phyloP scores from a whole-genome alignment of 495 filamentous ascomycete species.

The Penicilliopsis zonata region DNA sequence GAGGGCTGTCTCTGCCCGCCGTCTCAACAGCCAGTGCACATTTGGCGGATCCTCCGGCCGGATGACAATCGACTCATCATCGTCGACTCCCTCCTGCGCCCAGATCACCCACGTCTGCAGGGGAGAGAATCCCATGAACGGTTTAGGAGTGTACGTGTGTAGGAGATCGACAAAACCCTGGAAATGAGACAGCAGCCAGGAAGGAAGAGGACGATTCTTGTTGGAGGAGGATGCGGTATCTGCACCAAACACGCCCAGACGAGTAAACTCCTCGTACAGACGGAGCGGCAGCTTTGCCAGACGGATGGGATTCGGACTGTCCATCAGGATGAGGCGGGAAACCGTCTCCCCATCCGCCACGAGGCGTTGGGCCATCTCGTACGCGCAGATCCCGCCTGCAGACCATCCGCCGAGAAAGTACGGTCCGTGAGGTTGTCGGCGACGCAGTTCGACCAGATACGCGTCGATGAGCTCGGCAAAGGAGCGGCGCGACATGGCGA shows the following conservation, averaged over 20 bases:
- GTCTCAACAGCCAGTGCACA: too few relatives aligned
- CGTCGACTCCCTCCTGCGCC: background rate
- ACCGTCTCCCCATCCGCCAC: slow-evolving; percentile 15
- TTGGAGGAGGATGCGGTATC: background rate
- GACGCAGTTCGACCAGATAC: slow-evolving; percentile 51
- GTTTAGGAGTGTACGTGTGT: background rate
- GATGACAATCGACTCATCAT: too few relatives aligned
- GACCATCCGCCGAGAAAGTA: slow-evolving; percentile 54
- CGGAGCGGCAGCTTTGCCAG: background rate
- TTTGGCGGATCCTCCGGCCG: slow-evolving; percentile 4
- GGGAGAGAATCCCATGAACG: background rate
- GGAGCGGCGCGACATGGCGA: slow-evolving; percentile 15
- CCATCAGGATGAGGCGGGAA: slow-evolving; percentile 21
- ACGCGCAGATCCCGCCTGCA: slow-evolving; percentile 34
- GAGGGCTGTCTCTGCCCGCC: too few relatives aligned
- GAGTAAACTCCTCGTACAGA: background rate
- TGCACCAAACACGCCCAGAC: background rate
- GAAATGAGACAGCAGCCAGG: background rate
- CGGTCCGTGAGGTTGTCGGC: slow-evolving; percentile 51
- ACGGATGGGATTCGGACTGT: slow-evolving; percentile 11
- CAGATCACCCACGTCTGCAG: background rate
- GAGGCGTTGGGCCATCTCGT: slow-evolving; percentile 20
- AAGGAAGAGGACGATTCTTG: background rate
- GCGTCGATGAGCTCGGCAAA: slow-evolving; percentile 25
- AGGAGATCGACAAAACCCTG: background rate